Conservation (phyloP, 169 alveolate genomes). For the Eimeria brunetti region DNA sequence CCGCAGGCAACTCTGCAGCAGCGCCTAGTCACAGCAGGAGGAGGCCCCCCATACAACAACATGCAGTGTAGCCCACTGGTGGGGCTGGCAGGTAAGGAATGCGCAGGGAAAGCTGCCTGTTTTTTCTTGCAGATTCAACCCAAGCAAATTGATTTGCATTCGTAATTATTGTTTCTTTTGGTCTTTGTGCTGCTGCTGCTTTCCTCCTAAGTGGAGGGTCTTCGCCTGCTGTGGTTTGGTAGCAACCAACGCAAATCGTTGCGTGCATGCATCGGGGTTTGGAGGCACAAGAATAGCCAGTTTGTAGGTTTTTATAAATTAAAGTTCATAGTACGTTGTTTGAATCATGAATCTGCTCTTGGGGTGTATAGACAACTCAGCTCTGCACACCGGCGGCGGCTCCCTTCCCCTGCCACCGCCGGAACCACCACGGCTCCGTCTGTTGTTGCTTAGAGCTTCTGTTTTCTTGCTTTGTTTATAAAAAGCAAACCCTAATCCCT, state of each 20-base stretch:
- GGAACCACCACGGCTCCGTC: not conserved
- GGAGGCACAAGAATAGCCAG: not conserved
- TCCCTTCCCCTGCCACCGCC: not conserved
- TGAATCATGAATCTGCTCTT: not conserved
- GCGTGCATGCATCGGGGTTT: conserved; percentile 37
- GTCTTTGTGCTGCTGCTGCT: not conserved
- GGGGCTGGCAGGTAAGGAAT: not conserved
- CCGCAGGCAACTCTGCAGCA: not conserved
- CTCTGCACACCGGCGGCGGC: not conserved
- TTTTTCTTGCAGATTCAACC: not conserved
- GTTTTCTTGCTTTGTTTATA: not conserved
- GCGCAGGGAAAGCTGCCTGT: not conserved
- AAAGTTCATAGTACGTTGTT: not conserved
- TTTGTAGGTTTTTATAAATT: not conserved
- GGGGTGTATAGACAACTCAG: not conserved
- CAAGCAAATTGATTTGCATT: not conserved
- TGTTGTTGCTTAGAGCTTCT: not conserved
- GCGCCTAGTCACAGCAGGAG: not conserved
- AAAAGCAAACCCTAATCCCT: not conserved
- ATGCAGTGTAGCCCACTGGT: not conserved
- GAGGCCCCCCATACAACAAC: conserved; percentile 1
- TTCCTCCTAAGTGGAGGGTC: not conserved
- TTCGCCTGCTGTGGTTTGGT: not conserved
- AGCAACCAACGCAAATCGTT: conserved; percentile 6
- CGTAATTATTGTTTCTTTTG: not conserved